Evolutionary conservation across 163 green algal genomes (phyloP), one percentile per base, ranked within the genome.

Genomic region (Volvox carteri): DNA sequence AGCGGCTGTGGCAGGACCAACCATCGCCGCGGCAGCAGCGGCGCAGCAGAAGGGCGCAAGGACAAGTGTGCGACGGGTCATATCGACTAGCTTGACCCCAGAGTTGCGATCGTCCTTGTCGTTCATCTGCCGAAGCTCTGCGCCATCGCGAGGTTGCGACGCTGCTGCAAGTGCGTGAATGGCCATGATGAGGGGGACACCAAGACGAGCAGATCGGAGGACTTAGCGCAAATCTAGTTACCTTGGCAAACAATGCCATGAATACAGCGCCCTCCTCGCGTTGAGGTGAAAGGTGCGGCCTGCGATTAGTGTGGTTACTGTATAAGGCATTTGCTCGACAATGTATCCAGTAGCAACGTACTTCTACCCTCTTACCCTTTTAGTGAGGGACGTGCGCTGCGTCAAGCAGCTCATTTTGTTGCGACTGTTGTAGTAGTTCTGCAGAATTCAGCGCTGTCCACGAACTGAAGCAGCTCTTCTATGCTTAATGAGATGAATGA

Each of bases 11-110:
- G 62, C 67, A 3, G 83, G 50, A 3, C 46, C 48, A 33, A 41
- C 21, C 42, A 33, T 14, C 2, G 33, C 62, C 44, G 60, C 80
- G 44, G 60, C 39, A 33, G 79, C 65, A 9, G 83, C 83, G 3
- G 62, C 70, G 18, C 70, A 73, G 68, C 83, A 88, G 25, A 88
- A 46, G 30, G 83, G 83, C 68, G 65, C 50, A 37, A 88, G 6
- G 48, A 88, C n/a, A 4, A 88, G 8, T 0, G 50, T 60, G 67
- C 83, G 83, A 39, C 83, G 83, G 25, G 65, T 88, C 35, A 88
- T 44, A n/a, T 88, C 83, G 37, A 88, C 35, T 39, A 88, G 83
- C 48, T 74, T 48, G 25, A 56, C 48, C 0, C 30, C 33, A 23
- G 83, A 62, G 2, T 25, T 35, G 1, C 39, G 35, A 18, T 68